These are phyloP conservation scores for Podospora fimiseda DNA, from an alignment of 495 filamentous ascomycete genomes.

Conservation along the genomic window DNA sequence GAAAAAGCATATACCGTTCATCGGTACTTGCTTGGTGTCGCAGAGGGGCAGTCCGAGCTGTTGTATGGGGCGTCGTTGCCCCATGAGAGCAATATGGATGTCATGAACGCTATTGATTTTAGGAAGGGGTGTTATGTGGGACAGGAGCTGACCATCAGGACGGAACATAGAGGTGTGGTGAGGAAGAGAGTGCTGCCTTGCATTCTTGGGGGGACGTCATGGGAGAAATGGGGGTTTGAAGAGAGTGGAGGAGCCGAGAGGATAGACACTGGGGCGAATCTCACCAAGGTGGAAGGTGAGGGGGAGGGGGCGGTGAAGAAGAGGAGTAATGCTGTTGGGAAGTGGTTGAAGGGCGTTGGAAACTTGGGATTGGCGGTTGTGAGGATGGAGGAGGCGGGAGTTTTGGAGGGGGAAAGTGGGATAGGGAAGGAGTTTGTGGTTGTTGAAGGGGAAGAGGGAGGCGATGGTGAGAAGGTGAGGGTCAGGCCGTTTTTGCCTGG, in stretches of 20 bases:
- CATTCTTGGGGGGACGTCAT: conserved; percentile 30
- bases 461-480: conserved; percentile 49
- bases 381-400: conserved; percentile 61
- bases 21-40: conserved; percentile 68
- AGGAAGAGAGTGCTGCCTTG: conserved; percentile 85
- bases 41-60: conserved; percentile 81
- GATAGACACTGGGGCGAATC: conserved; percentile 33
- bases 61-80: conserved; percentile 61
- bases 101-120: conserved; percentile 79
- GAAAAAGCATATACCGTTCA: conserved; percentile 57
- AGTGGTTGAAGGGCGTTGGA: conserved; percentile 66
- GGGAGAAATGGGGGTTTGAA: conserved; percentile 23
- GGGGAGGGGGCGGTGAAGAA: conserved; percentile 15
- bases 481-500: conserved; percentile 82
- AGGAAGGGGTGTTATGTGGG: conserved; percentile 95
- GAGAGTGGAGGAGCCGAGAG: conserved; percentile 13
- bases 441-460: conserved; percentile 19
- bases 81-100: conserved; percentile 78
- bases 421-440: conserved; percentile 43
- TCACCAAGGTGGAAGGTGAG: conserved; percentile 26
- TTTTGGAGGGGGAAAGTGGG: conserved; percentile 32
- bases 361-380: conserved; percentile 88
- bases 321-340: conserved; percentile 65
- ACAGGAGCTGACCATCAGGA: conserved; percentile 92
- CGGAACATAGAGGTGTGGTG: conserved; percentile 87